A percentile compares a stretch with the other conserved stretches of the same genome.
phyloP scores from a whole-genome alignment of 2,329 filamentous ascomycete species.

The Shiraia sp. region DNA sequence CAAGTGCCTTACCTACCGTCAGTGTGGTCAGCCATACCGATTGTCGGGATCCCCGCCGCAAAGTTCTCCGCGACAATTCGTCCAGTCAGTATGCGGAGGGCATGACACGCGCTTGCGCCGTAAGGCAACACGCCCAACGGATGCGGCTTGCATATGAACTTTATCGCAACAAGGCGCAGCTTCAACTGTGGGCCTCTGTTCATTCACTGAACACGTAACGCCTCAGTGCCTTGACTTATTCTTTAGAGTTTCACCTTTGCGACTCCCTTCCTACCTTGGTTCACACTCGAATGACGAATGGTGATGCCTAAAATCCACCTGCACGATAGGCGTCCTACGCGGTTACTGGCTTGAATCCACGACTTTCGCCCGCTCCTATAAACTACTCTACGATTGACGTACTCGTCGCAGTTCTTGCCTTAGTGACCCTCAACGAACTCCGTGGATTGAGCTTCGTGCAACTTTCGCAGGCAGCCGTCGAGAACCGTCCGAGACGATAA shows the following conservation, averaged over 20 bases:
- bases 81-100: slow-evolving; percentile 23
- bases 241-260: slow-evolving; percentile 5
- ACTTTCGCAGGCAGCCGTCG: slow-evolving; percentile 11
- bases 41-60: slow-evolving; percentile 5
- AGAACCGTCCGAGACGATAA: neutral
- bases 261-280: slow-evolving; percentile 2
- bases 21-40: slow-evolving; percentile 7
- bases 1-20: slow-evolving; percentile 6
- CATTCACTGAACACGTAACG: slow-evolving; percentile 10
- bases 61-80: slow-evolving; percentile 30
- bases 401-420: too few species aligned
- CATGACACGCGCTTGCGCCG: slow-evolving; percentile 19
- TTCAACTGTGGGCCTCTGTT: slow-evolving; percentile 12
- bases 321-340: slow-evolving; percentile 4
- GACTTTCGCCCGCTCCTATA: neutral
- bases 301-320: slow-evolving; percentile 12
- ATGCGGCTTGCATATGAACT: slow-evolving; percentile 18
- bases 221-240: neutral
- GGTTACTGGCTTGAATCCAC: neutral
- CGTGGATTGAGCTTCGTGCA: too few species aligned
- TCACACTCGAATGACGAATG: slow-evolving; percentile 4
- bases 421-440: too few species aligned
- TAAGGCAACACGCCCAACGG: slow-evolving; percentile 23
- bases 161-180: slow-evolving; percentile 13
- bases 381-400: neutral